phyloP scores from a whole-genome alignment of 2,329 filamentous ascomycete species.

The Claviceps africana region DNA sequence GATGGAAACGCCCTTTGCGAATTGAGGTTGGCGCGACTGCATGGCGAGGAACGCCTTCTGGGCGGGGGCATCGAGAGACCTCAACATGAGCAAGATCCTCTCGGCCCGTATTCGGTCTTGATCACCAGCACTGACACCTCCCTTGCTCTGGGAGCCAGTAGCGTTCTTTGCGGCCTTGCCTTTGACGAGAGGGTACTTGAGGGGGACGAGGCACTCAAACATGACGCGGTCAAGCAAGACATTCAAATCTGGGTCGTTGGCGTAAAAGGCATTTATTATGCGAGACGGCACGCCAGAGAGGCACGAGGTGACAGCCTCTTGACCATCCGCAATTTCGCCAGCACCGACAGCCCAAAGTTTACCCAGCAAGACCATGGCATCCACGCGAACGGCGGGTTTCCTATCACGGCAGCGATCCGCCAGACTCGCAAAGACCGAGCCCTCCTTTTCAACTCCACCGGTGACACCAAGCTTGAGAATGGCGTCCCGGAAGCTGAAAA shows the following conservation, averaged over 20 bases:
- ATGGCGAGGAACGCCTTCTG: slow-evolving; percentile 82
- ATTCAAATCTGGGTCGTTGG: slow-evolving; percentile 78
- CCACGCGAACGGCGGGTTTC: slow-evolving; percentile 64
- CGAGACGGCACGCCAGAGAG: slow-evolving; percentile 70
- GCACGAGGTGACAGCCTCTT: slow-evolving; percentile 61
- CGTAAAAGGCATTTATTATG: slow-evolving; percentile 79
- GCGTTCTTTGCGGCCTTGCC: slow-evolving; percentile 46
- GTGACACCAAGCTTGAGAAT: slow-evolving; percentile 66
- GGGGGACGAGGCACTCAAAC: slow-evolving; percentile 76
- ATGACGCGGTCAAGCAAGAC: slow-evolving; percentile 71
- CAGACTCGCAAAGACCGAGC: slow-evolving; percentile 67
- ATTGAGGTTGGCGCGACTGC: slow-evolving; percentile 62
- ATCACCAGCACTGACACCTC: slow-evolving; percentile 38
- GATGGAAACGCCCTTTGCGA: slow-evolving; percentile 58
- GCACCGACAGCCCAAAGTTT: slow-evolving; percentile 89
- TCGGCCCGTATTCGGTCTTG: slow-evolving; percentile 69
- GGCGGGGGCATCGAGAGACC: slow-evolving; percentile 60
- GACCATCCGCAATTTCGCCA: slow-evolving; percentile 71
- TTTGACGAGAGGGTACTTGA: slow-evolving; percentile 64
- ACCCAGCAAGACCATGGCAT: slow-evolving; percentile 72
- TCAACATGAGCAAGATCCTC: slow-evolving; percentile 69
- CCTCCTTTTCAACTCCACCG: slow-evolving; percentile 60
- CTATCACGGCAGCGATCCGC: slow-evolving; percentile 83
- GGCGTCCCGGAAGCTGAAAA: slow-evolving; percentile 68
- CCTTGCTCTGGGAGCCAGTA: slow-evolving; percentile 35